Conservation (phyloP, 2,329 filamentous ascomycete genomes). For the Penicillium glabrum region DNA sequence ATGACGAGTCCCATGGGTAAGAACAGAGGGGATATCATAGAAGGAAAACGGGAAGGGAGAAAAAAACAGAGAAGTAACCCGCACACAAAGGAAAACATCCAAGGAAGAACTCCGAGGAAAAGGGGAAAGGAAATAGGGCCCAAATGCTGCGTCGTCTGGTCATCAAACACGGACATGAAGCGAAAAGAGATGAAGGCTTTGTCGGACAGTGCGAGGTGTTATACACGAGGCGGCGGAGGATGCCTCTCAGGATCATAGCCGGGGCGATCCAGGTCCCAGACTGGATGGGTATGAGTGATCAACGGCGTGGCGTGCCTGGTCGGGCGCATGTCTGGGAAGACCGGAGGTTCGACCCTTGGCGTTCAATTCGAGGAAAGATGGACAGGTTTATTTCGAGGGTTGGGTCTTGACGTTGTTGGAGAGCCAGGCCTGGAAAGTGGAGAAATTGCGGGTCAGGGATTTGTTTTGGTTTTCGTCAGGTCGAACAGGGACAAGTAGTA, state of each 20-base stretch:
- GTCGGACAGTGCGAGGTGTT: conserved; percentile 32
- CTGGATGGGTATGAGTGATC: background rate
- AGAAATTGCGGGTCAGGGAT: conserved; percentile 16
- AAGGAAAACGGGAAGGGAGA: conserved; percentile 26
- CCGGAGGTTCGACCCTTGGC: background rate
- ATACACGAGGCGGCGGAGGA: conserved; percentile 30
- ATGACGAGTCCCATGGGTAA: conserved; percentile 29
- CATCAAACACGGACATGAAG: conserved; percentile 42
- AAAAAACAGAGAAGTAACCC: conserved; percentile 14
- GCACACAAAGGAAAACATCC: conserved; percentile 17
- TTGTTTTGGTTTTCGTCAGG: conserved; percentile 5
- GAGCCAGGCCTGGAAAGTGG: conserved; percentile 62
- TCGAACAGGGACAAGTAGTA: conserved; percentile 8
- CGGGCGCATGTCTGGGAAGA: background rate
- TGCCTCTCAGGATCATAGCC: conserved; percentile 21
- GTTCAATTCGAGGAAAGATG: background rate
- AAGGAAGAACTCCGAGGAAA: conserved; percentile 16
- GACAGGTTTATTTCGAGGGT: conserved; percentile 37
- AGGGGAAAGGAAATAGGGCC: conserved; percentile 17
- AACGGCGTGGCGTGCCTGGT: background rate
- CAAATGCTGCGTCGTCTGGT: conserved; percentile 44
- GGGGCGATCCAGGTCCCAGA: conserved; percentile 4
- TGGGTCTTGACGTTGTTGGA: conserved; percentile 76
- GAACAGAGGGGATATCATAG: conserved; percentile 48
- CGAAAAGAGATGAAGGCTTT: conserved; percentile 26